These are phyloP conservation scores for Boletellus emodensis DNA, from an alignment of 768 basidiomycete species.

Conservation along the genomic window DNA sequence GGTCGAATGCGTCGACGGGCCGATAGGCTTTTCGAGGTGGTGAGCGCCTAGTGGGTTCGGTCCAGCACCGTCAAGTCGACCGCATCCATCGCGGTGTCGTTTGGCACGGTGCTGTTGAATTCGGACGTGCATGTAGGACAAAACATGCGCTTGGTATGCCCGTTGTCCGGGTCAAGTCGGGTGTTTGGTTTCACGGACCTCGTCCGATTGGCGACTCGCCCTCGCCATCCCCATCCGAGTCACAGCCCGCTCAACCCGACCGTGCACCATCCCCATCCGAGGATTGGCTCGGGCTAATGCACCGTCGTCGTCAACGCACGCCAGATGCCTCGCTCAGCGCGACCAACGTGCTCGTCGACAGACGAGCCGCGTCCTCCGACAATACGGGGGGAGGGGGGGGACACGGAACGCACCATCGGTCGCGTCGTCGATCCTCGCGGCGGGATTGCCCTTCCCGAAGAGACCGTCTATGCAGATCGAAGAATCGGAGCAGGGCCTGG, in stretches of 20 bases:
- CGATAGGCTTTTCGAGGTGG: slow-evolving; percentile 36
- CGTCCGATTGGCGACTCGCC: slow-evolving; percentile 46
- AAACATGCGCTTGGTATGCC: slow-evolving; percentile 5
- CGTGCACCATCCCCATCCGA: slow-evolving; percentile 1
- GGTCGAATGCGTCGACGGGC: slow-evolving; percentile 9
- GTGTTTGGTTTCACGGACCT: slow-evolving; percentile 67
- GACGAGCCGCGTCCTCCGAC: slow-evolving; percentile 17
- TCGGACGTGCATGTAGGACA: slow-evolving; percentile 20
- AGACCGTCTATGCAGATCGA: slow-evolving; percentile 64
- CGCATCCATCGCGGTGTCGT: slow-evolving; percentile 25
- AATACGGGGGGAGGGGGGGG: too few species aligned
- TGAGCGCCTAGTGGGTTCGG: slow-evolving; percentile 45
- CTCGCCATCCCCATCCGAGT: slow-evolving; percentile 30
- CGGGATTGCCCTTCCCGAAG: slow-evolving; percentile 60
- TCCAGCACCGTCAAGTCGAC: slow-evolving; percentile 37
- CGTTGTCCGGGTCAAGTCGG: slow-evolving; percentile 24
- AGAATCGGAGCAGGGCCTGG: slow-evolving; percentile 29
- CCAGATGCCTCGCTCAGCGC: slow-evolving; percentile 33
- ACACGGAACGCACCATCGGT: slow-evolving; percentile 29
- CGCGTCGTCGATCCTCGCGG: slow-evolving; percentile 35
- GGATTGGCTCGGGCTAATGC: slow-evolving; percentile 50
- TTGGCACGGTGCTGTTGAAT: slow-evolving; percentile 28
- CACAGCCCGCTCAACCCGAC: slow-evolving; percentile 8
- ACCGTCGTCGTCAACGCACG: slow-evolving; percentile 48
- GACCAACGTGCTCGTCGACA: slow-evolving; percentile 25